phyloP scores from a whole-genome alignment of 2,329 filamentous ascomycete genomes.

The Xylariales sp. region DNA sequence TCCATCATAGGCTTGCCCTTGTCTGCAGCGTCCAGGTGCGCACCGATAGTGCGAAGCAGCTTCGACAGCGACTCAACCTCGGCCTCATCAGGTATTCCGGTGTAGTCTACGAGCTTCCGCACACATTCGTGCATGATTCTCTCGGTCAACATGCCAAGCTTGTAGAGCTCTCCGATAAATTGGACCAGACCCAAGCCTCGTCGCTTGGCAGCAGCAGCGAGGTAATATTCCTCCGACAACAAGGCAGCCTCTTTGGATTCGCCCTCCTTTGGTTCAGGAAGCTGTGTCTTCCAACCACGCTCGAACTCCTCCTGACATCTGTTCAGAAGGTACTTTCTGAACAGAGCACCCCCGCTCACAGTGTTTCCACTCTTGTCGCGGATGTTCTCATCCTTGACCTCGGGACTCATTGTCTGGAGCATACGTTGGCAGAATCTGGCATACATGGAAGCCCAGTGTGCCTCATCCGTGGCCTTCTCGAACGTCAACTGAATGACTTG shows the following conservation, averaged over 20 bases:
- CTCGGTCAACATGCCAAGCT: conserved; percentile 96
- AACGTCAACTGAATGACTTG: conserved; percentile 99
- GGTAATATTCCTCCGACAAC: conserved; percentile 95
- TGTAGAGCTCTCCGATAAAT: conserved; percentile 99
- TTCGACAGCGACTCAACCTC: conserved; percentile 95
- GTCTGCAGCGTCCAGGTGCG: conserved; percentile 75
- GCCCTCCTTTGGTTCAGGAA: conserved; percentile 71
- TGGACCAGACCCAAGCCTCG: conserved; percentile 96
- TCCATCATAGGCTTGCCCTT: conserved; percentile 86
- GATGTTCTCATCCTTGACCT: conserved; percentile 94
- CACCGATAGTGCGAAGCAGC: conserved; percentile 85
- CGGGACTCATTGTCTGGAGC: conserved; percentile 89
- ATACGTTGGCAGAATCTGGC: conserved; percentile 97
- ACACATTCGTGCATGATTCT: conserved; percentile 99
- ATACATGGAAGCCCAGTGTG: conserved; percentile 98
- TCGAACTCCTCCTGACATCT: conserved; percentile 98
- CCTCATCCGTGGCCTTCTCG: conserved; percentile 97
- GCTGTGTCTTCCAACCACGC: conserved; percentile 89
- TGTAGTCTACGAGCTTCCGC: conserved; percentile 92
- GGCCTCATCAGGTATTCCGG: conserved; percentile 87
- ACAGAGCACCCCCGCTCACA: conserved; percentile 86
- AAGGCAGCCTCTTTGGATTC: conserved; percentile 68
- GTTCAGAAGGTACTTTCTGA: conserved; percentile 98
- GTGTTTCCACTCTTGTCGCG: conserved; percentile 84
- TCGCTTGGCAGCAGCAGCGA: conserved; percentile 89